Base-by-base conservation (phyloP, 2,329 filamentous ascomycete species). In the Teratosphaeria destructans region DNA sequence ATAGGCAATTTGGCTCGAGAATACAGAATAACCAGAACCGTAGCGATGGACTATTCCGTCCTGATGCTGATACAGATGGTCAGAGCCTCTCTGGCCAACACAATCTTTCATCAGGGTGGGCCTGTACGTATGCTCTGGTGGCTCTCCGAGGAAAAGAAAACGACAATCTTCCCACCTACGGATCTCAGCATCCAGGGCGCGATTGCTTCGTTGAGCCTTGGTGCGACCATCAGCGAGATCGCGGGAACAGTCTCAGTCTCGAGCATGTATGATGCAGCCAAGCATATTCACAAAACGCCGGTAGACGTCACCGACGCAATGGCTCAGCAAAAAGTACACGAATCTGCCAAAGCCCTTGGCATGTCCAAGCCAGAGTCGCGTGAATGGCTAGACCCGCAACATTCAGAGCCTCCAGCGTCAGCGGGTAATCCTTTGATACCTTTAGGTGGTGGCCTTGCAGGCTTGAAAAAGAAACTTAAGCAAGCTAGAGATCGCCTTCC, bases 111-210 rank as follows among this genome's bases (percentile, higher is more conserved):
- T 66, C 78, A 79, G 32, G 92, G 90, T 70, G 93, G 93, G 3
- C 81, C 86, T 19, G 85, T 95, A 3, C 85, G 91, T 55, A 86
- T 93, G 78, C 79, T 97, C 0, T 70, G 92, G 47, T 92, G 91
- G 85, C 68, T 85, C 3, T 79, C 82, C 1, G 77, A 85, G 90
- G 43, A 49, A 11, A 49, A 49, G 59, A 84, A 84, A 63, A 67
- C 73, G 6, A 62, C 72, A 1, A 27, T 89, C 0, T 60, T 96
- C 7, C 87, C 92, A 0, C 82, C 81, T 57, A 75, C 76, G 1
- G 69, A 88, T 16, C 5, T 52, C 14, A 26, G 2, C 72, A 77
- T 37, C 72, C 26, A 14, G 47, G 59, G 23, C 53, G 32, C 76
- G 1, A 81, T 86, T n/a, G 79, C 74, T 52, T 85, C 84, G 54